A percentile compares a stretch with the other conserved stretches of the same genome.
phyloP scores from a whole-genome alignment of 73 alveolate species.

The Tetrahymena elliotti region DNA sequence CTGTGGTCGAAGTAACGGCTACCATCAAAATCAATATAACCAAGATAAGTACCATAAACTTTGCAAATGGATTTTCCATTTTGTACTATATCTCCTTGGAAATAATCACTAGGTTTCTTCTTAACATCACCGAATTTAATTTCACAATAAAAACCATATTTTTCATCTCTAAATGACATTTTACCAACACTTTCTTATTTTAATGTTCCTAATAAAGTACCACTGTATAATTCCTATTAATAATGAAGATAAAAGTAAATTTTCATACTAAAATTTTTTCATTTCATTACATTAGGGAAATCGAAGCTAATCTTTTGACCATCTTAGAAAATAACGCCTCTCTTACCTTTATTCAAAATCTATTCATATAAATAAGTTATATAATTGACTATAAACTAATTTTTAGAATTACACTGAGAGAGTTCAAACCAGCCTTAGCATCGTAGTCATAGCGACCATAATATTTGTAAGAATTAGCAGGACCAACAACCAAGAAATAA shows the following conservation, averaged over 20 bases:
- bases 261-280: background rate
- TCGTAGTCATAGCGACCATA: conserved; percentile 57
- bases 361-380: background rate
- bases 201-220: conserved; percentile 70
- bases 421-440: conserved; percentile 75
- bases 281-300: conserved; percentile 37
- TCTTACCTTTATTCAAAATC: conserved; percentile 55
- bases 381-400: background rate
- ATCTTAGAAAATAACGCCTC: conserved; percentile 57
- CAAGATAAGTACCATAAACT: conserved; percentile 84
- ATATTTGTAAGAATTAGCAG: conserved; percentile 43
- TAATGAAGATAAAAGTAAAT: background rate
- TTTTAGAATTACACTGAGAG: conserved; percentile 41
- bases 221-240: conserved; percentile 38
- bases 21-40: conserved; percentile 87
- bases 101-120: conserved; percentile 64
- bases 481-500: conserved; percentile 58
- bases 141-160: conserved; percentile 40
- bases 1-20: conserved; percentile 92
- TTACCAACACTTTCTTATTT: conserved; percentile 53
- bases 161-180: conserved; percentile 51
- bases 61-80: conserved; percentile 45
- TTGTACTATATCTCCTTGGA: conserved; percentile 67
- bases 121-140: conserved; percentile 50
- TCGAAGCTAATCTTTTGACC: conserved; percentile 52